Percentiles rank a stretch among this genome's conserved stretches.
These are phyloP conservation scores for Aurinia saxatilis DNA, from an alignment of 345 rosid species.

Conservation along the genomic window DNA sequence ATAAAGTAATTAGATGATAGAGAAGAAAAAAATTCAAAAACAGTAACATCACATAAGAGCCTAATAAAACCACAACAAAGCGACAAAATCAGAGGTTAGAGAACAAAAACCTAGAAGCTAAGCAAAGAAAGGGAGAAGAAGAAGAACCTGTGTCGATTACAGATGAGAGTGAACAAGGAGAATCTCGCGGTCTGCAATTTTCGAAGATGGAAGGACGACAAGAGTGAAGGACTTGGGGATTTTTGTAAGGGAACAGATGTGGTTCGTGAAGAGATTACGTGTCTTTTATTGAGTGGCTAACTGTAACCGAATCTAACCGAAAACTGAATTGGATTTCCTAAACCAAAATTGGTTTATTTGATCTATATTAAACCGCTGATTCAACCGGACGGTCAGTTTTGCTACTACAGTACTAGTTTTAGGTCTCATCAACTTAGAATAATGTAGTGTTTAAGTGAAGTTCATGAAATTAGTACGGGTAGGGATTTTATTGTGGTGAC, in stretches of 20 bases:
- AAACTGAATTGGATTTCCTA: not conserved
- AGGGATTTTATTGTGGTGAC: too few species aligned
- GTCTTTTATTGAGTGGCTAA: constrained; percentile 31
- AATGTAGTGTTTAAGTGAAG: too few species aligned
- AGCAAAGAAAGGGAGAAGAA: not conserved
- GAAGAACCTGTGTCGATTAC: constrained; percentile 15
- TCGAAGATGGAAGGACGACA: not conserved
- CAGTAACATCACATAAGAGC: not conserved
- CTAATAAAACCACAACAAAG: not conserved
- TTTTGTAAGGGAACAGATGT: constrained; percentile 38
- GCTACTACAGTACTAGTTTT: too few species aligned
- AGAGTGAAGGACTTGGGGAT: not conserved
- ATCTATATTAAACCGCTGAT: not conserved
- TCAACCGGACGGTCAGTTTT: too few species aligned
- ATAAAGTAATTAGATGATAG: not conserved
- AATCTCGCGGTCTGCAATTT: constrained; percentile 8
- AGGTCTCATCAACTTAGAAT: too few species aligned
- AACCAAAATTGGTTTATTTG: not conserved
- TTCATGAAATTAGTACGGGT: too few species aligned
- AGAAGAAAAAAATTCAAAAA: not conserved
- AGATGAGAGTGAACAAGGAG: not conserved
- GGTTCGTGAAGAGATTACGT: constrained; percentile 47
- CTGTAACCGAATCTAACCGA: constrained; percentile 1
- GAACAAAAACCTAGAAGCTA: not conserved
- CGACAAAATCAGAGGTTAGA: not conserved